Percentiles rank a stretch among this genome's conserved stretches.
Conservation (phyloP, 257 asterid species). For the Solanum virginianum region DNA sequence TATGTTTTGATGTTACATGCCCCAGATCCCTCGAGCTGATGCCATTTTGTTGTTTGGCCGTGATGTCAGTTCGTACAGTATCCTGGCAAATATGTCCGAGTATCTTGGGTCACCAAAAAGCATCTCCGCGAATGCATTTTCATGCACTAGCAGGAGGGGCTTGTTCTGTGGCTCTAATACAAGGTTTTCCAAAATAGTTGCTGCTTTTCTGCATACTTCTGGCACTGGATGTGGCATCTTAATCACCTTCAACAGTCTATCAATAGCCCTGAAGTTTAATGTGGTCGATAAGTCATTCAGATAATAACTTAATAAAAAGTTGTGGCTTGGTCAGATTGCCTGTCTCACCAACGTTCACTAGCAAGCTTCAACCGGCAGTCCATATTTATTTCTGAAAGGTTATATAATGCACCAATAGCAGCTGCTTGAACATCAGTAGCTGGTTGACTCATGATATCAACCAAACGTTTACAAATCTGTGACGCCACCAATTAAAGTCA, state of each 20-base stretch:
- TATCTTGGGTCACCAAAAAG: constrained; percentile 70
- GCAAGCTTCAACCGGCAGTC: constrained; percentile 94
- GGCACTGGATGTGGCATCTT: constrained; percentile 83
- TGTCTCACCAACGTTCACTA: constrained; percentile 73
- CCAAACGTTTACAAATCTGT: constrained; percentile 74
- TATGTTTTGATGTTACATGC: constrained; percentile 35
- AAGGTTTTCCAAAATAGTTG: constrained; percentile 75
- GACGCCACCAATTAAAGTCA: not conserved
- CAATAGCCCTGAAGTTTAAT: constrained; percentile 64
- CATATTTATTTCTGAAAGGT: constrained; percentile 78
- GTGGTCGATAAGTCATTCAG: not conserved
- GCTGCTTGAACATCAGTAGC: constrained; percentile 91
- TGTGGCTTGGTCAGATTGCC: not conserved
- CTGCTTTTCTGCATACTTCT: constrained; percentile 90
- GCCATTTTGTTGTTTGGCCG: constrained; percentile 70
- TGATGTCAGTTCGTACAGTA: constrained; percentile 73
- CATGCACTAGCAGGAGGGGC: constrained; percentile 57
- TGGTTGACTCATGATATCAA: constrained; percentile 84
- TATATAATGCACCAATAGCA: constrained; percentile 89
- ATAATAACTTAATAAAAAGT: not conserved
- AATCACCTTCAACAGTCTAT: constrained; percentile 74
- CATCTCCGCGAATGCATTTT: constrained; percentile 87
- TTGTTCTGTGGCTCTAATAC: constrained; percentile 98
- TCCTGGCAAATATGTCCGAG: constrained; percentile 78
- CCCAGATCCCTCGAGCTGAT: constrained; percentile 92